Evolutionary conservation across 2,329 filamentous ascomycete species (phyloP), one percentile per base, ranked within the genome.

Genomic region (Phaeoacremonium minimum): DNA sequence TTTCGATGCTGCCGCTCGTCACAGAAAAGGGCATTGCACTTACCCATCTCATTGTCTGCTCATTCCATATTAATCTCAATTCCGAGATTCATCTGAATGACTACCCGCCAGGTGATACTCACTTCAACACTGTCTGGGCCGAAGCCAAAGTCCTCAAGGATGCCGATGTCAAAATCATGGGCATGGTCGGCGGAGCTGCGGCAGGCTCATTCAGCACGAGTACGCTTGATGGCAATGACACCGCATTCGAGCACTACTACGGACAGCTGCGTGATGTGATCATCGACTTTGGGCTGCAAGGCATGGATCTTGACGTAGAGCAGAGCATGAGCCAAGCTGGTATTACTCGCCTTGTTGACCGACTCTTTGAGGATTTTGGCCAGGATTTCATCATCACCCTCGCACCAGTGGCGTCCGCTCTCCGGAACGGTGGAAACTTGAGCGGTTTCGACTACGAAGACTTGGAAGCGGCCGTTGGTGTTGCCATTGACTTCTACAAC

Each of bases 131-230:
- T 2, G 70, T 95, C 22, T 96, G 89, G 88, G 74, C 74, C 15
- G 90, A 96, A 58, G 76, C 87, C 7, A 71, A 74, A 7, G 67
- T 80, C 44, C 65, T 95, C 6, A 84, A 93, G 56, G 75, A 74
- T 3, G 71, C 73, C 6, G 88, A 88, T 29, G 72, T 95, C 44
- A 88, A 84, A 50, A 79, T 95, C 11, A 71, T 95, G 55, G 87
- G 79, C 37, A 93, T 96, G 86, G 69, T 95, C 2, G 90, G 90
- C 28, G 90, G 90, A 13, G 88, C 89, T 3, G 88, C 87, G 0
- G 73, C 75, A 41, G 90, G 89, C 9, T 84, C 80, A 11, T 95
- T 78, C 50, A 64, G 67, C 28, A 59, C 76, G 37, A 17, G 42
- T 32, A 70, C 71, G 1, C 72, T 81, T 4, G 76, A 83, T 50